Conservation (phyloP, 192 early-diverging fungal genomes). For the Coemansia sp. region DNA sequence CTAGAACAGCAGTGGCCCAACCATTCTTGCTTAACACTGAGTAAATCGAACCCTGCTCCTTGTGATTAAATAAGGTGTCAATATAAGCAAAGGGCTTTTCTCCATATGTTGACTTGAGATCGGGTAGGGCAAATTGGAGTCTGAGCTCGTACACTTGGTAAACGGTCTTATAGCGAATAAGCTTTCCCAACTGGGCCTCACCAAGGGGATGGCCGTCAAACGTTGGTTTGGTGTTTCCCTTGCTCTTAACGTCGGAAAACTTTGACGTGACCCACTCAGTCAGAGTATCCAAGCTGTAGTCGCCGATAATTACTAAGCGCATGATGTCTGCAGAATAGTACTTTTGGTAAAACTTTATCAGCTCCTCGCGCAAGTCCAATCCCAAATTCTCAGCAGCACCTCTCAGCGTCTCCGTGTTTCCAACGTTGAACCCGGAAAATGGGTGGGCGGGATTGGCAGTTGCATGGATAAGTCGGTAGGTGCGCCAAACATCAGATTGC, state of each 20-base stretch:
- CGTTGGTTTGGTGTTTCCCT: slow-evolving; percentile 57
- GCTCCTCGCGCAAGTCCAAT: slow-evolving; percentile 71
- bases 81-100: slow-evolving; percentile 65
- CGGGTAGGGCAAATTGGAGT: slow-evolving; percentile 80
- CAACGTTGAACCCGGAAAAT: slow-evolving; percentile 79
- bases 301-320: slow-evolving; percentile 83
- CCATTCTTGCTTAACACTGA: slow-evolving; percentile 75
- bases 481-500: slow-evolving; percentile 56
- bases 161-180: slow-evolving; percentile 69
- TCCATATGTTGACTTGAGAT: slow-evolving; percentile 56
- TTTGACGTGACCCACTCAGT: slow-evolving; percentile 73
- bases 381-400: slow-evolving; percentile 51
- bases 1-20: slow-evolving; percentile 75
- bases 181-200: slow-evolving; percentile 62
- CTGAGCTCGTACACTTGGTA: slow-evolving; percentile 67
- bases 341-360: slow-evolving; percentile 76
- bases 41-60: slow-evolving; percentile 79
- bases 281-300: slow-evolving; percentile 73
- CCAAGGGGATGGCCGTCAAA: slow-evolving; percentile 66
- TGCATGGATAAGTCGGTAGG: not conserved
- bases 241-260: slow-evolving; percentile 77
- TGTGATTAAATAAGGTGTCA: slow-evolving; percentile 74
- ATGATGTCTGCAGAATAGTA: slow-evolving; percentile 94
- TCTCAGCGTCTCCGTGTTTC: slow-evolving; percentile 79
- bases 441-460: slow-evolving; percentile 65